A percentile compares a stretch with the other conserved stretches of the same genome.
These are phyloP conservation scores for Phytophthora megakarya DNA, from an alignment of 352 stramenopile genomes.

Conservation along the genomic window DNA sequence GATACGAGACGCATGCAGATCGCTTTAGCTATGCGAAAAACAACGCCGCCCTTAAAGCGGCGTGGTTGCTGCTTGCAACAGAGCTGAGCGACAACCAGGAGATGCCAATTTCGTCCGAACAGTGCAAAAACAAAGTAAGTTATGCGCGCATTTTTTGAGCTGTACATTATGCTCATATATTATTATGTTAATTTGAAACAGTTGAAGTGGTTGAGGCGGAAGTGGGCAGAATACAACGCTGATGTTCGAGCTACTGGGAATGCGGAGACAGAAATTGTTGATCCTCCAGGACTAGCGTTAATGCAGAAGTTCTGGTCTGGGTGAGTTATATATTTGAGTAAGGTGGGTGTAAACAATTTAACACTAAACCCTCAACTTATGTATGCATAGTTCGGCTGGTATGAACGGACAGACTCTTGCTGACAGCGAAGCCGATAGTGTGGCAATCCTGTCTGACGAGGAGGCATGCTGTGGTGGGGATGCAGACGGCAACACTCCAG, in stretches of 20 bases:
- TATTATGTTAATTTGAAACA: neutral
- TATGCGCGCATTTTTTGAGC: neutral
- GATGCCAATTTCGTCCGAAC: conserved; percentile 2
- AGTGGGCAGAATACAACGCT: conserved; percentile 11
- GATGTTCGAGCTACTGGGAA: conserved; percentile 8
- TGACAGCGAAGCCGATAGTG: neutral
- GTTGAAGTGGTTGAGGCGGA: conserved; percentile 12
- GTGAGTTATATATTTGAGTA: too few relatives aligned
- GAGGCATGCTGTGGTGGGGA: too few relatives aligned
- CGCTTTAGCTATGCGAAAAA: conserved; percentile 17
- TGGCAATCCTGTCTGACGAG: neutral
- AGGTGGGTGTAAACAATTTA: too few relatives aligned
- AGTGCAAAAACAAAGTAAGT: conserved; percentile 8
- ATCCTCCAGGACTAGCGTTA: conserved; percentile 5
- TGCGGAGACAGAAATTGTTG: neutral
- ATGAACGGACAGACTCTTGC: conserved; percentile 1
- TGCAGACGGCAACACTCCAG: too few relatives aligned
- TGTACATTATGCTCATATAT: neutral
- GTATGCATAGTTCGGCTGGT: neutral
- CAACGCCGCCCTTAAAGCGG: conserved; percentile 2
- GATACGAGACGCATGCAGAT: conserved; percentile 7
- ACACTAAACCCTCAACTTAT: too few relatives aligned
- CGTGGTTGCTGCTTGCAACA: conserved; percentile 7
- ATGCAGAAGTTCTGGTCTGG: conserved; percentile 10
- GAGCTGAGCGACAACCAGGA: conserved; percentile 5